Evolutionary conservation across 2,329 filamentous ascomycete genomes (phyloP).

Genomic region (Teratosphaeria epicoccoides): DNA sequence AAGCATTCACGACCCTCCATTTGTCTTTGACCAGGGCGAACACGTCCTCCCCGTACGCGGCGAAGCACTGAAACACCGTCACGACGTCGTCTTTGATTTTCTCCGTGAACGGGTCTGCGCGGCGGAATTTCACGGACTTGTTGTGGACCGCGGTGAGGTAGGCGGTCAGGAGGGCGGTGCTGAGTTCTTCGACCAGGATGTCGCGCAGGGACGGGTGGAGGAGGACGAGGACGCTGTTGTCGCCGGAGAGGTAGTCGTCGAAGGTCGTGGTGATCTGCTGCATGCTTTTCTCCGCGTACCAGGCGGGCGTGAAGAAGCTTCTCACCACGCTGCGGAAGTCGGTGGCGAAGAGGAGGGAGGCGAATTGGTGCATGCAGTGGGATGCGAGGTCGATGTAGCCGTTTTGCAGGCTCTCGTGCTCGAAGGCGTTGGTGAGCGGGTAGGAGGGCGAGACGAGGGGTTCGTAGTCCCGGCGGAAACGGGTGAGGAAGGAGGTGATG

Average conservation of each 20-base stretch:
- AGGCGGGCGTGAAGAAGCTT: slow-evolving; percentile 79
- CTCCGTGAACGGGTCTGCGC: slow-evolving; percentile 76
- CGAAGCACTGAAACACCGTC: slow-evolving; percentile 83
- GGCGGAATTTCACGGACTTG: slow-evolving; percentile 77
- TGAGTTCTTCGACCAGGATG: slow-evolving; percentile 85
- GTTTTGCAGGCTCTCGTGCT: slow-evolving; percentile 68
- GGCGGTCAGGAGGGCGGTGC: slow-evolving; percentile 76
- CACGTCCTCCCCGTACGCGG: slow-evolving; percentile 48
- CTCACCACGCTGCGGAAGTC: slow-evolving; percentile 77
- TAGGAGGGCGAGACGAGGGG: slow-evolving; percentile 71
- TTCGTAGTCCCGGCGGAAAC: slow-evolving; percentile 76
- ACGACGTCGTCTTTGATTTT: slow-evolving; percentile 91
- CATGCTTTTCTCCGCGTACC: slow-evolving; percentile 74
- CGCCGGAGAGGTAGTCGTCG: slow-evolving; percentile 69
- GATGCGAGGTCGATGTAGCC: slow-evolving; percentile 93
- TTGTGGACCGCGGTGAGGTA: slow-evolving; percentile 83
- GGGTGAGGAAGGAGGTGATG: slow-evolving; percentile 69
- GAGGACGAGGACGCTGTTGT: slow-evolving; percentile 64
- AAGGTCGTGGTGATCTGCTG: slow-evolving; percentile 91
- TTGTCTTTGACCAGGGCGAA: slow-evolving; percentile 72
- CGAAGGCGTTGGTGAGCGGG: slow-evolving; percentile 55
- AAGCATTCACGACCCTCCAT: slow-evolving; percentile 82
- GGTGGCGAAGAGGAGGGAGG: slow-evolving; percentile 74
- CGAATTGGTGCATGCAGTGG: slow-evolving; percentile 82
- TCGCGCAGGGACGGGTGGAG: slow-evolving; percentile 80